Conservation (phyloP, 495 filamentous ascomycete genomes). For the Neurospora cerealis region DNA sequence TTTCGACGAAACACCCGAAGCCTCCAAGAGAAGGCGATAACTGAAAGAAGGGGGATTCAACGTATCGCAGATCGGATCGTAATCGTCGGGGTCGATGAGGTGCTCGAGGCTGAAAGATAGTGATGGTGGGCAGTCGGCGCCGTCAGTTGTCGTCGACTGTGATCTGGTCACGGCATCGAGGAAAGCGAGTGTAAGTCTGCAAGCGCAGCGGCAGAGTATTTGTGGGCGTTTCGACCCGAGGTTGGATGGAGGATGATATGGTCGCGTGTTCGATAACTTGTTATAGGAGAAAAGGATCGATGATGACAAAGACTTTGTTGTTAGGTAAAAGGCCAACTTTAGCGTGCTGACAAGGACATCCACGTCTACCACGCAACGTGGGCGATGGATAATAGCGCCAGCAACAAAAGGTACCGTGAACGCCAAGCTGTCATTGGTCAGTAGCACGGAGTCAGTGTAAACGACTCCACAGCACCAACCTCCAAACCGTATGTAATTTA, state of each 20-base stretch:
- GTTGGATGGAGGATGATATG: neutral
- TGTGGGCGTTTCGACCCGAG: neutral
- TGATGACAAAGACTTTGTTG: neutral
- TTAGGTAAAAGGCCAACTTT: neutral
- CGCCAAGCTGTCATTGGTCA: neutral
- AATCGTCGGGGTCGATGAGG: neutral
- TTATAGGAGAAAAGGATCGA: neutral
- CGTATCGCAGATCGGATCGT: neutral
- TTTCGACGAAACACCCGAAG: neutral
- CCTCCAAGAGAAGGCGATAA: neutral
- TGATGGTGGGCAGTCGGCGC: neutral
- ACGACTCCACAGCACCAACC: neutral
- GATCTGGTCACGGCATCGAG: neutral
- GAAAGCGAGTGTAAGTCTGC: neutral
- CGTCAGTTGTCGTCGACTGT: neutral
- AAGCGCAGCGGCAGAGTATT: neutral
- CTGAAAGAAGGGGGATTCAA: neutral
- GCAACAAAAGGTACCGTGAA: neutral
- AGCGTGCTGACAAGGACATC: neutral
- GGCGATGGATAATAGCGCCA: neutral
- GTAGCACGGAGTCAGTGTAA: neutral
- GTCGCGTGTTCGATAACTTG: neutral
- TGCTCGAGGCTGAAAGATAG: neutral
- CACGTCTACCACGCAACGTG: neutral
- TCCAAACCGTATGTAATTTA: neutral